Conservation (phyloP, 495 filamentous ascomycete genomes). For the Neurospora discreta region DNA sequence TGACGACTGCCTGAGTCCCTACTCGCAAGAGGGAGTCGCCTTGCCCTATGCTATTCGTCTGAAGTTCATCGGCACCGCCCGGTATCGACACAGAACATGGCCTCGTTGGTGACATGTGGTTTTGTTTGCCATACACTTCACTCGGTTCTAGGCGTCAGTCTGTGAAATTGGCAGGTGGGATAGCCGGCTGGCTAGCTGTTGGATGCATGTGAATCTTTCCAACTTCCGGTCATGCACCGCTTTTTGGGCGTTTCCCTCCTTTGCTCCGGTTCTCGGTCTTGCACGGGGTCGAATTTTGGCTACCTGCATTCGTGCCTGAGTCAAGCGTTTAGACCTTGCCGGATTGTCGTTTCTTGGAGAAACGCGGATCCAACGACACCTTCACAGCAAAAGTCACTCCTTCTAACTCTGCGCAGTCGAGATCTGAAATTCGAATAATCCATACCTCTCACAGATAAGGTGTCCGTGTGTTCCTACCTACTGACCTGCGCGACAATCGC, state of each 20-base stretch:
- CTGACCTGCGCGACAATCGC: neutral
- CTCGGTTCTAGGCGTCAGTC: neutral
- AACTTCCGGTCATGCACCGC: neutral
- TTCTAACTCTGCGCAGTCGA: neutral
- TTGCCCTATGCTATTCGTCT: neutral
- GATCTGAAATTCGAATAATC: neutral
- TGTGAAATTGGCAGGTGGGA: neutral
- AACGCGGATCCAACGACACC: neutral
- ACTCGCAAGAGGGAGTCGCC: neutral
- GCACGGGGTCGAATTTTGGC: neutral
- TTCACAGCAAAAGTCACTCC: neutral
- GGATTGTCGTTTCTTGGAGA: neutral
- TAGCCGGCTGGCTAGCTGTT: neutral
- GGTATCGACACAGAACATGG: neutral
- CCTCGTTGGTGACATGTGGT: neutral
- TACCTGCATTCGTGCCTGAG: neutral
- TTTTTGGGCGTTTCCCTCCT: neutral
- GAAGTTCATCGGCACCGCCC: neutral
- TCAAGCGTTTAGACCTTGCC: neutral
- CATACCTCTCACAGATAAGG: neutral
- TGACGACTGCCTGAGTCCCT: neutral
- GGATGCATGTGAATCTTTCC: neutral
- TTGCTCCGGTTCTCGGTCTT: neutral
- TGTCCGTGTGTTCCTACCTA: neutral
- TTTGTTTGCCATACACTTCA: neutral